These are phyloP conservation scores for Helianthus annuus DNA, from an alignment of 129 eudicot species.

Conservation along the genomic window DNA sequence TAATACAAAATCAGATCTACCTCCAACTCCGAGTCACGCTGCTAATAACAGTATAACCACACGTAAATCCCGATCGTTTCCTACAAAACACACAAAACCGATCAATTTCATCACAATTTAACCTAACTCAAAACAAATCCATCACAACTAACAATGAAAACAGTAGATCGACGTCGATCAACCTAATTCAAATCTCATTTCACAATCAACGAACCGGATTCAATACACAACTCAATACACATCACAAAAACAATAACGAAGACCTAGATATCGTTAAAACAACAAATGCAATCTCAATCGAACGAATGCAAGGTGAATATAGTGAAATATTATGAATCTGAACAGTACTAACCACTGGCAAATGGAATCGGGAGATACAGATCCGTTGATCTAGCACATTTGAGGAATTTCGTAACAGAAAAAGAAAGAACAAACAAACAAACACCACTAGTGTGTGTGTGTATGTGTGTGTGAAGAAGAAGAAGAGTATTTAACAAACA, in stretches of 20 bases:
- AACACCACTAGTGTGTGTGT: too few species aligned
- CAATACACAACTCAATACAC: background rate
- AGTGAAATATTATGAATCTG: slow-evolving; percentile 20
- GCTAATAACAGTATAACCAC: slow-evolving; percentile 3
- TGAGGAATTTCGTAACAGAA: slow-evolving; percentile 11
- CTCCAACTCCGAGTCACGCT: slow-evolving; percentile 43
- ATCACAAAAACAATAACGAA: slow-evolving; percentile 1
- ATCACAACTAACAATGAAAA: slow-evolving; percentile 6
- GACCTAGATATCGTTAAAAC: background rate
- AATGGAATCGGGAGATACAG: slow-evolving; percentile 16
- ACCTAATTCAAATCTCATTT: slow-evolving; percentile 2
- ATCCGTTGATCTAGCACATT: slow-evolving; percentile 33
- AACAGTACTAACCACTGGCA: slow-evolving; percentile 15
- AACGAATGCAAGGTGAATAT: slow-evolving; percentile 4
- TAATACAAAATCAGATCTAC: slow-evolving; percentile 41
- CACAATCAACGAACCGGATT: slow-evolving; percentile 18
- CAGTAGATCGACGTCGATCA: slow-evolving; percentile 22
- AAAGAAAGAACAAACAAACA: slow-evolving; percentile 12
- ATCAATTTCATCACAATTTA: slow-evolving; percentile 16
- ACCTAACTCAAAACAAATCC: slow-evolving; percentile 4
- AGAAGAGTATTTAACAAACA: slow-evolving; percentile 28
- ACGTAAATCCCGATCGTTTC: slow-evolving; percentile 34
- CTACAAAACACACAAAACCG: slow-evolving; percentile 34
- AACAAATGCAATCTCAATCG: background rate
- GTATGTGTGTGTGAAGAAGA: background rate